These are phyloP conservation scores for Striga asiatica DNA, from an alignment of 257 asterid species.

Conservation along the genomic window DNA sequence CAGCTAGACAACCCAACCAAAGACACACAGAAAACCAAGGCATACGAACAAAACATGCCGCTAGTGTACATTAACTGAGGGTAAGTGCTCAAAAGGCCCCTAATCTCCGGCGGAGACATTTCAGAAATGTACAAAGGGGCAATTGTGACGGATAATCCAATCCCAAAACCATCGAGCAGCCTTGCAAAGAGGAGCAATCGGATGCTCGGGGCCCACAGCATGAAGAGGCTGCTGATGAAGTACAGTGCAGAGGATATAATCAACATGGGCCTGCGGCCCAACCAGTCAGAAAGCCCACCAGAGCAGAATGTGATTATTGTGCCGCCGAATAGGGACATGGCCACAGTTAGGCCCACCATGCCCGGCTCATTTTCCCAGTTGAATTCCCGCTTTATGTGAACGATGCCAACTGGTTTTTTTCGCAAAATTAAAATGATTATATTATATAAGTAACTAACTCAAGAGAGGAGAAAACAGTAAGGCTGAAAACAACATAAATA, in stretches of 20 bases:
- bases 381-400: constrained; percentile 46
- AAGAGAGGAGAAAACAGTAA: too few relatives aligned
- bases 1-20: constrained; percentile 39
- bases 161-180: constrained; percentile 35
- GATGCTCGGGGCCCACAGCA: constrained; percentile 66
- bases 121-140: constrained; percentile 51
- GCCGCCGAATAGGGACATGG: constrained; percentile 61
- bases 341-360: constrained; percentile 52
- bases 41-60: constrained; percentile 45
- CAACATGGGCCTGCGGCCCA: constrained; percentile 58
- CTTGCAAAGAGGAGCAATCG: constrained; percentile 17
- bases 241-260: constrained; percentile 40
- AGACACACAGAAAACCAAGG: constrained; percentile 56
- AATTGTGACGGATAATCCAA: constrained; percentile 51
- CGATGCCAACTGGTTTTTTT: constrained; percentile 33
- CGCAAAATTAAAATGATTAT: not conserved
- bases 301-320: constrained; percentile 40
- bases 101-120: constrained; percentile 57
- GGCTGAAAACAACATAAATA: not conserved
- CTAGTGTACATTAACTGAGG: constrained; percentile 50
- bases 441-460: too few relatives aligned
- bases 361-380: constrained; percentile 41
- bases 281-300: constrained; percentile 40
- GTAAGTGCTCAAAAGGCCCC: constrained; percentile 53
- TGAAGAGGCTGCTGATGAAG: constrained; percentile 38